phyloP scores from a whole-genome alignment of 2,329 filamentous ascomycete genomes.

The Neoscytalidium dimidiatum region DNA sequence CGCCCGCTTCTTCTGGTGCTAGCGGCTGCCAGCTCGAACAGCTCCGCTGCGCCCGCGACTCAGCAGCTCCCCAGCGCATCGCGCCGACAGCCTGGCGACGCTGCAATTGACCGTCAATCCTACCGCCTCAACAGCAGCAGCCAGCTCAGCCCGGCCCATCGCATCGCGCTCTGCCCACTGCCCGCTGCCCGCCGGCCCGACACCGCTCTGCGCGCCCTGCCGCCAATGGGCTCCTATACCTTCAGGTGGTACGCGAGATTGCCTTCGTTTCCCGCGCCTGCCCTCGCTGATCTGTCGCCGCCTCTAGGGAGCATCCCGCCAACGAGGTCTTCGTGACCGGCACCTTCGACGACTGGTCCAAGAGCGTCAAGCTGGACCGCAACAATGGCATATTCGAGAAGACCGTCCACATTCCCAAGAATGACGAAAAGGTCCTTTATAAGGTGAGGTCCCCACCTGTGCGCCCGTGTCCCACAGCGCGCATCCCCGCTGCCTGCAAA shows the following conservation, averaged over 20 bases:
- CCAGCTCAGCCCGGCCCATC: conserved; percentile 10
- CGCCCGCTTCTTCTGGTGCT: conserved; percentile 1
- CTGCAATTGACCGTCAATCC: conserved; percentile 10
- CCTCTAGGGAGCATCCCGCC: conserved; percentile 74
- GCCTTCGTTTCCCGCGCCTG: conserved; percentile 15
- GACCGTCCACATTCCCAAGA: conserved; percentile 69
- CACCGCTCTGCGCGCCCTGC: neutral
- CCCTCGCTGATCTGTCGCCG: conserved; percentile 4
- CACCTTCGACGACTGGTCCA: conserved; percentile 92
- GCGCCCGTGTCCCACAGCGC: conserved; percentile 9
- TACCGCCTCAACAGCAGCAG: neutral
- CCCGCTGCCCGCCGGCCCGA: neutral
- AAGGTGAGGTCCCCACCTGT: conserved; percentile 66
- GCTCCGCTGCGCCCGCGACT: conserved; percentile 2
- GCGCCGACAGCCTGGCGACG: neutral
- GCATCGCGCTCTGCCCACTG: neutral
- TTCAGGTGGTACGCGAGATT: conserved; percentile 66
- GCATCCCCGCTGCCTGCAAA: conserved; percentile 18
- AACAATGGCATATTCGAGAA: conserved; percentile 73
- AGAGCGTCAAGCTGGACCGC: conserved; percentile 81
- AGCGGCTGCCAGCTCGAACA: neutral
- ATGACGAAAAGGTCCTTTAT: conserved; percentile 79
- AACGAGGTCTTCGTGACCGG: conserved; percentile 92
- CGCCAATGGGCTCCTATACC: conserved; percentile 65
- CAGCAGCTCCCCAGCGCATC: neutral